phyloP scores from a whole-genome alignment of 2,329 filamentous ascomycete species.

The Ascochyta koolunga region DNA sequence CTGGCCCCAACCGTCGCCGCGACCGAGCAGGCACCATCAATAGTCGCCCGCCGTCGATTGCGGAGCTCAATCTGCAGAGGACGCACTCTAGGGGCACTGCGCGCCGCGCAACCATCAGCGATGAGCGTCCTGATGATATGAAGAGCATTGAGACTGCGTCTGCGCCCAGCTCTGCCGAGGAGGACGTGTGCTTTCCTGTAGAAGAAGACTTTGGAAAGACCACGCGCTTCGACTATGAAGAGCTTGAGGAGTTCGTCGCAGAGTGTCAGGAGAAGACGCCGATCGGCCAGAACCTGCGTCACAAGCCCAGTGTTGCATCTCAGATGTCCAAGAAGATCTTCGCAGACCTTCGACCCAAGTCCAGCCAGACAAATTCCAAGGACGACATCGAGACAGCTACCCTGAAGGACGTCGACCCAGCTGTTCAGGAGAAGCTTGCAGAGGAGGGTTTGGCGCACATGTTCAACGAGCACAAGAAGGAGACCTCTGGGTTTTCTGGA shows the following conservation, averaged over 20 bases:
- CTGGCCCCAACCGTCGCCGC: constrained; percentile 83
- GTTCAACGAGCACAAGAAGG: constrained; percentile 38
- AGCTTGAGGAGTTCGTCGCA: constrained; percentile 87
- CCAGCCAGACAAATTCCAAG: constrained; percentile 43
- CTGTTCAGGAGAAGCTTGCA: constrained; percentile 53
- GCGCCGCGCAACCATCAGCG: constrained; percentile 65
- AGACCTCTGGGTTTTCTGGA: constrained; percentile 55
- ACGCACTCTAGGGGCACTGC: constrained; percentile 73
- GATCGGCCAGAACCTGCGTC: constrained; percentile 50
- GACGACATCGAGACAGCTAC: constrained; percentile 42
- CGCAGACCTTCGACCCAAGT: constrained; percentile 63
- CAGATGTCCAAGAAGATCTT: constrained; percentile 63
- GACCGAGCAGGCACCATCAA: constrained; percentile 74
- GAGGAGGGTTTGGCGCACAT: constrained; percentile 47
- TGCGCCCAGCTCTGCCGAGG: constrained; percentile 75
- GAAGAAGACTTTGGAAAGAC: constrained; percentile 74
- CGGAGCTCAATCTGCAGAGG: constrained; percentile 68
- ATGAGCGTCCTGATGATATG: constrained; percentile 62
- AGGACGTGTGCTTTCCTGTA: constrained; percentile 89
- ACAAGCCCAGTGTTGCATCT: constrained; percentile 43
- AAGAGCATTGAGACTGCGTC: constrained; percentile 67
- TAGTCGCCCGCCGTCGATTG: constrained; percentile 58
- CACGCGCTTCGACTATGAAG: constrained; percentile 87
- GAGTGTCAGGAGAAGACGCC: constrained; percentile 58
- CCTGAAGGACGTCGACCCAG: constrained; percentile 37